Evolutionary conservation across 805 yeast species (phyloP).

Genomic region (Saccharomycopsis fibuligera): DNA sequence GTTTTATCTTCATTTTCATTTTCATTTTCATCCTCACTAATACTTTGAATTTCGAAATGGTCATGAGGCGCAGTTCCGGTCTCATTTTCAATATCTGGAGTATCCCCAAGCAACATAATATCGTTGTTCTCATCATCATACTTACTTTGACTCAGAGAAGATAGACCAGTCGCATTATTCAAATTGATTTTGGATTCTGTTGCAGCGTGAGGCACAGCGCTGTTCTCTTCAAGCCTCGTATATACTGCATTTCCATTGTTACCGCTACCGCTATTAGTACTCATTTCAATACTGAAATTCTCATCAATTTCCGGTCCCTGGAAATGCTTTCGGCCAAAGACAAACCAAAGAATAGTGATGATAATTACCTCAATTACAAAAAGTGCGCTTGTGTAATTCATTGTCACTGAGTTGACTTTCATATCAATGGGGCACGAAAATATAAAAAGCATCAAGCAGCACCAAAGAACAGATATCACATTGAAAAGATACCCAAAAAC

Average conservation of each 20-base stretch:
- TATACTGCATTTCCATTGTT: neutral
- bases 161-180: neutral
- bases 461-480: constrained; percentile 52
- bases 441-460: constrained; percentile 48
- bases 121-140: neutral
- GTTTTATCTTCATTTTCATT: neutral
- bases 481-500: constrained; percentile 62
- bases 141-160: neutral
- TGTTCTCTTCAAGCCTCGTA: neutral
- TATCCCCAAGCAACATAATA: constrained; percentile 1
- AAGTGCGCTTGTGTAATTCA: constrained; percentile 57
- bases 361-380: constrained; percentile 41
- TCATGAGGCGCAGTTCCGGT: neutral
- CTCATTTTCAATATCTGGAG: constrained; percentile 1
- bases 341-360: constrained; percentile 43
- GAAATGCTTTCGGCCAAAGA: constrained; percentile 59
- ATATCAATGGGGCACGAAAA: constrained; percentile 69
- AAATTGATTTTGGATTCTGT: too few relatives aligned
- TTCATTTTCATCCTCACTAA: constrained; percentile 1
- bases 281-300: constrained; percentile 8
- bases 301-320: constrained; percentile 49
- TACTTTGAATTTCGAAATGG: constrained; percentile 5
- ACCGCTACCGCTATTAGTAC: too few relatives aligned
- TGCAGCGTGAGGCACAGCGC: too few relatives aligned
- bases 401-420: constrained; percentile 37